Evolutionary conservation across 768 basidiomycete genomes (phyloP).

Genomic region (Hericium alpestre): DNA sequence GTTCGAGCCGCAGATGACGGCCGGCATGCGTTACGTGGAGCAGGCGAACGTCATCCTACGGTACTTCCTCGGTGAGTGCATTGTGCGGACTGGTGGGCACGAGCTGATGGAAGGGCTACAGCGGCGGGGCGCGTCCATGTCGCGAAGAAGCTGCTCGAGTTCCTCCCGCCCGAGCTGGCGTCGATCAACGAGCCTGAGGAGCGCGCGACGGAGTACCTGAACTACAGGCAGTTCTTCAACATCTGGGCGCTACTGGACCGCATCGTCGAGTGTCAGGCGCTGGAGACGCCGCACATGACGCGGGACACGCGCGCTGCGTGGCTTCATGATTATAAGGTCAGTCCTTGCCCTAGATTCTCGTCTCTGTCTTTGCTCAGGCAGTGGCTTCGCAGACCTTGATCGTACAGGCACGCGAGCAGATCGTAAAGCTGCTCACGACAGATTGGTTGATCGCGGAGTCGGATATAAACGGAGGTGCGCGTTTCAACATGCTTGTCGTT

Average conservation of each 20-base stretch:
- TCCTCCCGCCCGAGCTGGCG: constrained; percentile 55
- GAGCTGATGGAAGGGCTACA: constrained; percentile 18
- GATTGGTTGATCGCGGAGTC: constrained; percentile 65
- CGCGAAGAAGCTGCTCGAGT: constrained; percentile 46
- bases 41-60: constrained; percentile 83
- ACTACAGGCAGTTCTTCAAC: constrained; percentile 71
- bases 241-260: constrained; percentile 60
- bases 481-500: no score
- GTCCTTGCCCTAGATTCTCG: constrained; percentile 2
- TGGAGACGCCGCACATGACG: constrained; percentile 46
- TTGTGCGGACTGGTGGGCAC: not conserved
- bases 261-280: constrained; percentile 49
- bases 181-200: constrained; percentile 60
- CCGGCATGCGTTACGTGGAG: constrained; percentile 29
- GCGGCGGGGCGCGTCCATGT: constrained; percentile 66
- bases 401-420: constrained; percentile 53
- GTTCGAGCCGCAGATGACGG: no score
- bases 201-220: constrained; percentile 61
- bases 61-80: constrained; percentile 71
- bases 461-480: constrained; percentile 16
- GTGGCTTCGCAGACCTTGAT: constrained; percentile 36
- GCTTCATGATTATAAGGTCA: constrained; percentile 56
- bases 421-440: constrained; percentile 60
- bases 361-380: not conserved
- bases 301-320: constrained; percentile 49